phyloP scores from a whole-genome alignment of 164 flowering plant species.

The Aristolochia contorta region DNA sequence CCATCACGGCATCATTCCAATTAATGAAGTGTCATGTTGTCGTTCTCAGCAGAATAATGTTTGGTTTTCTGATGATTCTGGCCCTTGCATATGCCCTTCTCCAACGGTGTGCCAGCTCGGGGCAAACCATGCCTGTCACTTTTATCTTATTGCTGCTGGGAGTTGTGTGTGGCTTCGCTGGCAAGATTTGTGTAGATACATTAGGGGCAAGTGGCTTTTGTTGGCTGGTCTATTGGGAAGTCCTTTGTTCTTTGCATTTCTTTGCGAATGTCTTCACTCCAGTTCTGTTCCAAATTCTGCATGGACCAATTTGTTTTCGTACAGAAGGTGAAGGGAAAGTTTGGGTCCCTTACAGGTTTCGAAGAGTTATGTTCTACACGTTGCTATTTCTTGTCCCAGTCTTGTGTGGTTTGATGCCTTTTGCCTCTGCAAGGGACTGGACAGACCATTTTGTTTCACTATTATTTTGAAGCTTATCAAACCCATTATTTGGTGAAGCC shows the following conservation, averaged over 20 bases:
- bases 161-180: slow-evolving; percentile 57
- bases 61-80: slow-evolving; percentile 54
- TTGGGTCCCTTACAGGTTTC: slow-evolving; percentile 43
- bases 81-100: slow-evolving; percentile 51
- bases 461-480: slow-evolving; percentile 2
- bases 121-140: slow-evolving; percentile 74
- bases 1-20: slow-evolving; percentile 41
- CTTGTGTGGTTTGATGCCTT: slow-evolving; percentile 67
- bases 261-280: slow-evolving; percentile 41
- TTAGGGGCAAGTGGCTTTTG: slow-evolving; percentile 72
- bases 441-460: slow-evolving; percentile 34
- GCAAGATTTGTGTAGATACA: slow-evolving; percentile 79
- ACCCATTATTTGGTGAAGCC: slow-evolving; percentile 2
- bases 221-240: slow-evolving; percentile 81
- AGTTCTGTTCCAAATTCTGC: slow-evolving; percentile 35
- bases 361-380: slow-evolving; percentile 40
- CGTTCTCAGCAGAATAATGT: slow-evolving; percentile 60
- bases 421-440: slow-evolving; percentile 72
- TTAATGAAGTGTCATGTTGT: slow-evolving; percentile 42
- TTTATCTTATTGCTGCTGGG: slow-evolving; percentile 69
- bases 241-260: slow-evolving; percentile 61
- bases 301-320: slow-evolving; percentile 47
- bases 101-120: slow-evolving; percentile 48
- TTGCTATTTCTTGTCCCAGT: slow-evolving; percentile 47
- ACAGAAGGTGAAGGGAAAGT: slow-evolving; percentile 16